These are phyloP conservation scores for Ustulina deusta DNA, from an alignment of 2,329 filamentous ascomycete species.

Conservation along the genomic window DNA sequence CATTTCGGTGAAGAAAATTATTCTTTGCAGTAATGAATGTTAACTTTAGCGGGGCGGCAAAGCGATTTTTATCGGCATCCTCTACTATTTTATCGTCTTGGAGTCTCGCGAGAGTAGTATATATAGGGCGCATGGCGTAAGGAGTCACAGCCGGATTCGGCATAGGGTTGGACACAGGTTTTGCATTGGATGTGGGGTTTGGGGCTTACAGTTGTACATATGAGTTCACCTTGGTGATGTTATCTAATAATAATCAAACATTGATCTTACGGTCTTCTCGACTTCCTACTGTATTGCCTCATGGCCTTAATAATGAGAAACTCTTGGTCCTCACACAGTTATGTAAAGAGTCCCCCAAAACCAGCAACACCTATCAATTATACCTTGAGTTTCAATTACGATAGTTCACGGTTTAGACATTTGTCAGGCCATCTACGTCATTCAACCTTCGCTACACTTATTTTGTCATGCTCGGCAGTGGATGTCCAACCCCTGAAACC, in stretches of 20 bases:
- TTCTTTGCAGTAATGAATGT: not conserved
- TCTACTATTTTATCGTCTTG: not conserved
- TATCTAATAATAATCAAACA: slow-evolving; percentile 19
- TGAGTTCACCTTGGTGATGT: slow-evolving; percentile 2
- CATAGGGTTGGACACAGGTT: slow-evolving; percentile 15
- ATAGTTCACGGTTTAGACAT: no score
- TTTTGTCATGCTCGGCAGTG: no score
- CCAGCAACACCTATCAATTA: no score
- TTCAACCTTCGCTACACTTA: no score
- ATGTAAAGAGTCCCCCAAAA: no score
- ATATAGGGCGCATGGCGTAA: slow-evolving; percentile 22
- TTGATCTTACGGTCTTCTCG: not conserved
- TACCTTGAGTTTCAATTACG: no score
- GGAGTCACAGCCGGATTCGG: slow-evolving; percentile 6
- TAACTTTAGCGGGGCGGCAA: not conserved
- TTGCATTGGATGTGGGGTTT: slow-evolving; percentile 23
- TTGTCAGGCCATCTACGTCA: no score
- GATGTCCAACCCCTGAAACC: no score
- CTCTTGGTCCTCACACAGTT: not conserved
- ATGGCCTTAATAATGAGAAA: not conserved
- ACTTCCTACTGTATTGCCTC: not conserved
- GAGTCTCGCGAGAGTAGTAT: slow-evolving; percentile 2
- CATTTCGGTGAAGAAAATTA: not conserved
- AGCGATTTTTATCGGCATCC: not conserved
- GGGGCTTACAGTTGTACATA: slow-evolving; percentile 5